Conservation (phyloP, 164 flowering plant genomes). For the Sextonia rubra region DNA sequence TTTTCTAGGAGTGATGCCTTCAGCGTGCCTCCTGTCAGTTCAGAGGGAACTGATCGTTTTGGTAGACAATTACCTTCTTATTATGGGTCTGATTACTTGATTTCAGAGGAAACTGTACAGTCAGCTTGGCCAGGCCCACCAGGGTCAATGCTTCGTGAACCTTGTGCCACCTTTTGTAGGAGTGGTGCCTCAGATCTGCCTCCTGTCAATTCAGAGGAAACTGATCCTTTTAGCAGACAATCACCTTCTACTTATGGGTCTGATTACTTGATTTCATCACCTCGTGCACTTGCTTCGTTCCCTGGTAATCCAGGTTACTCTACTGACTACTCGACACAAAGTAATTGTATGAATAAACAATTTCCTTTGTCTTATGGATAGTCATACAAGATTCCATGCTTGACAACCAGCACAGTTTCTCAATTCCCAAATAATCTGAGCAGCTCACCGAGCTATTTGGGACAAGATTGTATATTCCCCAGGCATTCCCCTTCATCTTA, state of each 20-base stretch:
- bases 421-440: neutral
- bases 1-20: slow-evolving; percentile 5
- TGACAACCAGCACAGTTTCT: neutral
- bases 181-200: slow-evolving; percentile 13
- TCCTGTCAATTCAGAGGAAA: slow-evolving; percentile 6
- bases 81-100: neutral
- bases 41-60: slow-evolving; percentile 4
- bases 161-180: slow-evolving; percentile 7
- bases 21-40: slow-evolving; percentile 11
- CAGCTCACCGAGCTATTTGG: neutral
- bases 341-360: neutral
- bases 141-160: slow-evolving; percentile 16
- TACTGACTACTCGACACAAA: neutral
- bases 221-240: slow-evolving; percentile 3
- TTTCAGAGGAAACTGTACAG: slow-evolving; percentile 7
- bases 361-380: neutral
- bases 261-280: slow-evolving; percentile 9
- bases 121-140: slow-evolving; percentile 23
- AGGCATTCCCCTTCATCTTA: neutral
- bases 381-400: neutral
- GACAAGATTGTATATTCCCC: neutral
- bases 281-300: slow-evolving; percentile 11
- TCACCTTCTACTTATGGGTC: slow-evolving; percentile 2
- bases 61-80: slow-evolving; percentile 7
- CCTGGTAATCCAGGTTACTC: slow-evolving; percentile 14